A percentile compares a stretch with the other conserved stretches of the same genome.
Conservation (phyloP, 345 rosid genomes). For the Mercurialis annua region DNA sequence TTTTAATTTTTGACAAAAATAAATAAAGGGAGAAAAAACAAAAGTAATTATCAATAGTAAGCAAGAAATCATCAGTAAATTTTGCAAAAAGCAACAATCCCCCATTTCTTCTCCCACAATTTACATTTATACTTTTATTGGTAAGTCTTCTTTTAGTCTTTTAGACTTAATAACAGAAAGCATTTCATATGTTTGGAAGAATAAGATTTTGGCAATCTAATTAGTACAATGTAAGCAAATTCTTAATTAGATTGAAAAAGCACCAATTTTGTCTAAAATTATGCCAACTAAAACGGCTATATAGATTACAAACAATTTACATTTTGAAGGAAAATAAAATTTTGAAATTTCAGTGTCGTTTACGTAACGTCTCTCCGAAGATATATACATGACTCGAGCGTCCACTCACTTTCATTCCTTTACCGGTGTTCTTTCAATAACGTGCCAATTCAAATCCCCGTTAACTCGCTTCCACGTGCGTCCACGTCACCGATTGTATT, state of each 20-base stretch:
- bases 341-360: conserved; percentile 20
- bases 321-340: background rate
- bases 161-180: too few species aligned
- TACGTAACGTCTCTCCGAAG: conserved; percentile 60
- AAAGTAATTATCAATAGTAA: too few species aligned
- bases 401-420: background rate
- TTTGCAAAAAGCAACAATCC: too few species aligned
- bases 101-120: too few species aligned
- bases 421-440: background rate
- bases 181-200: too few species aligned
- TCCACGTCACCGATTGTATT: background rate
- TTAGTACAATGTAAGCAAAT: background rate
- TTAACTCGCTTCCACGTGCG: conserved; percentile 27
- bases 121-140: too few species aligned
- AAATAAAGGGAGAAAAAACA: too few species aligned
- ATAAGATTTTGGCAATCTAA: background rate
- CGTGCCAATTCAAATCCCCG: background rate
- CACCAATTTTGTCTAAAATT: too few species aligned
- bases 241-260: background rate
- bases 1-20: too few species aligned
- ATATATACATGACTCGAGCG: conserved; percentile 28
- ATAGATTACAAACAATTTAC: background rate
- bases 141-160: too few species aligned
- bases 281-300: conserved; percentile 15
- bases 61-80: too few species aligned